Evolutionary conservation across 441 rosid genomes (phyloP).

Genomic region (Jatropha podagrica): DNA sequence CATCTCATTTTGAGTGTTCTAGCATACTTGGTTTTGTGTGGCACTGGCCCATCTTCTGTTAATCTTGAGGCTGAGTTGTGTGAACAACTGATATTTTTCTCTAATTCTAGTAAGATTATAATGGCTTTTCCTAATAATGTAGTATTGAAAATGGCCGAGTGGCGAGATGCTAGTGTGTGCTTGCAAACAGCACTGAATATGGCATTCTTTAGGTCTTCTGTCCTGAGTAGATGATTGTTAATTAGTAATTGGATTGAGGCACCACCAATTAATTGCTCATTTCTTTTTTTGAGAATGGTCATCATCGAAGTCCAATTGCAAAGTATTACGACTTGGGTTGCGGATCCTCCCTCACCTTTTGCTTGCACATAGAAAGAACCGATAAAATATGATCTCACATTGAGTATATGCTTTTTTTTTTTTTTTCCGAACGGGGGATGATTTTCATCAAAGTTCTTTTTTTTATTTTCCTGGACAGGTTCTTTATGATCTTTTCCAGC

Average conservation of each 20-base stretch:
- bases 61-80: neutral
- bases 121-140: neutral
- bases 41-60: neutral
- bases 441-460: neutral
- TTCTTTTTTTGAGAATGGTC: neutral
- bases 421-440: neutral
- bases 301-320: neutral
- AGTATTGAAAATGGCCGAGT: neutral
- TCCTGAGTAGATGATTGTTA: neutral
- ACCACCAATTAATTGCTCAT: neutral
- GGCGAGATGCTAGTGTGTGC: neutral
- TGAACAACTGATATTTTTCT: neutral
- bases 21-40: neutral
- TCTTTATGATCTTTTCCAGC: constrained; percentile 83
- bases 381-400: too few relatives aligned
- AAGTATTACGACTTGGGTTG: neutral
- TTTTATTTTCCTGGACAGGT: constrained; percentile 46
- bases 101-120: neutral
- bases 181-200: neutral
- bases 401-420: too few relatives aligned
- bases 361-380: neutral
- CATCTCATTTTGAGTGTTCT: neutral
- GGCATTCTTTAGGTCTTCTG: neutral
- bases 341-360: neutral
- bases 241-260: neutral